These are phyloP conservation scores for Termitomyces sp. DNA, from an alignment of 1,284 basidiomycete species.

Conservation along the genomic window DNA sequence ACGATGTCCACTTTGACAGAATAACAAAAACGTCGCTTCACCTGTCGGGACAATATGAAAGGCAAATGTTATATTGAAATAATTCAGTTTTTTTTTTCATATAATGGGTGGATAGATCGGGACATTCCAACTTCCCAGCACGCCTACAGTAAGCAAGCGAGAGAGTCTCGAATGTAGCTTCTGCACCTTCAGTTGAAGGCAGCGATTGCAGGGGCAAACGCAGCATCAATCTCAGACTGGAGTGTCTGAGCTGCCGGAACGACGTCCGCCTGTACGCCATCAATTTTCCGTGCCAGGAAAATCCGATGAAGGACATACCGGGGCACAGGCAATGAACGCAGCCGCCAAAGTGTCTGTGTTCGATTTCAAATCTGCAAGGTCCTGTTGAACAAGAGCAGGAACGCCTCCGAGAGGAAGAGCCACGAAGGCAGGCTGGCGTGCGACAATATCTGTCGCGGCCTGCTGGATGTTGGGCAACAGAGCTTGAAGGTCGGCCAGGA, in stretches of 20 bases:
- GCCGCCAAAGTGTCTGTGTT: conserved; percentile 14
- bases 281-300: neutral
- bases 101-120: neutral
- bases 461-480: conserved; percentile 20
- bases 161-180: neutral
- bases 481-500: conserved; percentile 16
- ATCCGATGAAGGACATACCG: conserved; percentile 13
- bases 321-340: conserved; percentile 18
- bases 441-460: conserved; percentile 14
- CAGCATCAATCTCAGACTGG: conserved; percentile 8
- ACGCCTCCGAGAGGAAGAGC: conserved; percentile 22
- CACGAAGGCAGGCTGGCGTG: conserved; percentile 18
- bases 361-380: conserved; percentile 18
- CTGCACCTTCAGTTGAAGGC: conserved; percentile 8
- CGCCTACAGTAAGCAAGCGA: neutral
- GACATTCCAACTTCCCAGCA: neutral
- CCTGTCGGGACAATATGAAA: no score
- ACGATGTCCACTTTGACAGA: no score
- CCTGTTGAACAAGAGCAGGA: conserved; percentile 22
- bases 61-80: neutral
- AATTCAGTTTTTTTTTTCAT: neutral
- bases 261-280: conserved; percentile 1
- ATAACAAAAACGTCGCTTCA: no score
- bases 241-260: conserved; percentile 9
- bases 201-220: conserved; percentile 16